Evolutionary conservation across 306 rosid genomes (phyloP).

Genomic region (cucumber (Cucumis sativus)): Cucumber_9930_V3 NC_026661.2:336501-337000

Average conservation of each 20-base stretch:
- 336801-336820: background rate
- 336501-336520: background rate
- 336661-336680: background rate
- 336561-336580: background rate
- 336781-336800: too few relatives aligned
- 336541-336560: background rate
- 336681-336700: background rate
- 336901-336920: too few relatives aligned
- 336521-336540: background rate
- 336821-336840: too few relatives aligned
- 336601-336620: background rate
- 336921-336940: too few relatives aligned
- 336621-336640: conserved; percentile 1
- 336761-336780: background rate
- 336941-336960: too few relatives aligned
- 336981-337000: too few relatives aligned
- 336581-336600: background rate
- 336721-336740: background rate
- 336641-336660: background rate
- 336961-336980: background rate
- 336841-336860: too few relatives aligned
- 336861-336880: background rate
- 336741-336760: background rate
- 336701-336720: background rate
- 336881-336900: too few relatives aligned